phyloP scores from a whole-genome alignment of 129 eudicot species.

The Solidago caesia region DNA sequence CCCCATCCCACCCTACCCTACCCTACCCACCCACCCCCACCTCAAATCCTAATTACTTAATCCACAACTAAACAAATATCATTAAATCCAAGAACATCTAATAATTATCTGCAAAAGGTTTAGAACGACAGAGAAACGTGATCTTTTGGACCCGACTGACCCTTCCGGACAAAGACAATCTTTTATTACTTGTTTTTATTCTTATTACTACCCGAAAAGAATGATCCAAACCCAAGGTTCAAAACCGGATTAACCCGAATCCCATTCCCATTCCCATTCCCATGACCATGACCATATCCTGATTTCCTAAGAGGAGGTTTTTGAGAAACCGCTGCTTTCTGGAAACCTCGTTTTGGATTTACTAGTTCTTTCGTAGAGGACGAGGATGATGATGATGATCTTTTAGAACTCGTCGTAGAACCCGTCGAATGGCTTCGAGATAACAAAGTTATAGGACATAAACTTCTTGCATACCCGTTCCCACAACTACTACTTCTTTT shows the following conservation, averaged over 20 bases:
- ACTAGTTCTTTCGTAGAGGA: conserved; percentile 32
- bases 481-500: conserved; percentile 84
- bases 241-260: conserved; percentile 63
- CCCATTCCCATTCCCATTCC: conserved; percentile 36
- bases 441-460: conserved; percentile 72
- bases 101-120: too few species aligned
- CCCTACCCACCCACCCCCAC: conserved; percentile 17
- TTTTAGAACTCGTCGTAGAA: conserved; percentile 54
- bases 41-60: conserved; percentile 10
- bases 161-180: background rate
- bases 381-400: conserved; percentile 44
- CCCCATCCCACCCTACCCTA: conserved; percentile 31
- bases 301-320: conserved; percentile 81
- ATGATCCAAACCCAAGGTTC: conserved; percentile 72
- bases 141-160: background rate
- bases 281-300: conserved; percentile 22
- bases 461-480: conserved; percentile 55
- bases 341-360: conserved; percentile 30
- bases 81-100: background rate
- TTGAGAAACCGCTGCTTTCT: conserved; percentile 35
- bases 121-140: too few species aligned
- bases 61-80: conserved; percentile 16
- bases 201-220: conserved; percentile 57
- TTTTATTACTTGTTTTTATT: conserved; percentile 47
- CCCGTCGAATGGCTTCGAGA: conserved; percentile 89